Percentiles rank a stretch among this genome's conserved stretches.
Conservation (phyloP, 805 yeast genomes). For the Metschnikowia sp. region DNA sequence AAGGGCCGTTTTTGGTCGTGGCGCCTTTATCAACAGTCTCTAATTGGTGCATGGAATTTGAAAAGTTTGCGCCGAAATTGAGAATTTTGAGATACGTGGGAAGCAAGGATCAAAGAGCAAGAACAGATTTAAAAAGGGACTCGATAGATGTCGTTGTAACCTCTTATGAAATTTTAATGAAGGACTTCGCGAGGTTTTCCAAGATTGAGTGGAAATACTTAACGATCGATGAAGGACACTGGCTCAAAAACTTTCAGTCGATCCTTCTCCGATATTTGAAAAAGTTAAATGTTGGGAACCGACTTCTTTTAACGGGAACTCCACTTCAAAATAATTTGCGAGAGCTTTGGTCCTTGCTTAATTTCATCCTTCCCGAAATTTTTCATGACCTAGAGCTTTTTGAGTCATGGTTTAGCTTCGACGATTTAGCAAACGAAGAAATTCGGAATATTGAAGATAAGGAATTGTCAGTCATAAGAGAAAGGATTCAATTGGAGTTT, state of each 20-base stretch:
- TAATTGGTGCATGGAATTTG: constrained; percentile 79
- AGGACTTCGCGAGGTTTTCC: constrained; percentile 58
- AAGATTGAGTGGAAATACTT: constrained; percentile 70
- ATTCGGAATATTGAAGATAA: constrained; percentile 29
- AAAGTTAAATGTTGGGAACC: constrained; percentile 60
- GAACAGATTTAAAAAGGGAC: constrained; percentile 29
- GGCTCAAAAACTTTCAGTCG: constrained; percentile 83
- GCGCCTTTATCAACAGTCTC: constrained; percentile 83
- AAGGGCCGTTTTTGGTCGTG: constrained; percentile 74
- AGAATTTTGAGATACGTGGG: constrained; percentile 67
- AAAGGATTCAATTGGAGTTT: constrained; percentile 48
- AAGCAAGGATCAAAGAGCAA: constrained; percentile 50
- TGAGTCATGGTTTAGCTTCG: constrained; percentile 92
- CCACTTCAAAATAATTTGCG: constrained; percentile 89
- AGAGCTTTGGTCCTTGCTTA: constrained; percentile 89
- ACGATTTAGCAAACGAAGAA: constrained; percentile 35
- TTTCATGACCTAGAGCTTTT: constrained; percentile 86
- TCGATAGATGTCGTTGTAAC: constrained; percentile 61
- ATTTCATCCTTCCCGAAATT: constrained; percentile 88
- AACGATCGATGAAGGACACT: constrained; percentile 94
- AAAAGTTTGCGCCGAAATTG: constrained; percentile 67
- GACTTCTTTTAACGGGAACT: constrained; percentile 89
- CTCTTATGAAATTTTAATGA: constrained; percentile 75
- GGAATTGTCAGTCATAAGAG: constrained; percentile 52
- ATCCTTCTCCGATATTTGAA: constrained; percentile 69